phyloP scores from a whole-genome alignment of 23 red algal genomes.

The Cyanidioschyzon merolae region DNA sequence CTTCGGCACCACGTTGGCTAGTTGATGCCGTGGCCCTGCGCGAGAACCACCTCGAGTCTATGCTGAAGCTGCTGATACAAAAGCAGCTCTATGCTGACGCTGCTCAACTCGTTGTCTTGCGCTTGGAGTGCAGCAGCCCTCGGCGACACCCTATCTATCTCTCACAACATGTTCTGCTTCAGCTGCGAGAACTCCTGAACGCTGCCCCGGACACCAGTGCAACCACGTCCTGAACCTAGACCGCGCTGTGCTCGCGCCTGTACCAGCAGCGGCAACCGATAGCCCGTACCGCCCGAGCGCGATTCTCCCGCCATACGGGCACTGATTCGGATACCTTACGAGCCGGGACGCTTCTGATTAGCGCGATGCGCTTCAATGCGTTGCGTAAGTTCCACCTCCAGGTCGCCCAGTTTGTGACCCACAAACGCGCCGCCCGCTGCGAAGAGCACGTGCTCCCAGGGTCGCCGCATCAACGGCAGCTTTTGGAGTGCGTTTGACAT shows the following conservation, averaged over 20 bases:
- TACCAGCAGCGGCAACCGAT: no score
- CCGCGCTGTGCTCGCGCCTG: no score
- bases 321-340: no score
- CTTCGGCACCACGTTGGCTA: not conserved
- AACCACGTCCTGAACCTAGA: no score
- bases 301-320: no score
- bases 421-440: not conserved
- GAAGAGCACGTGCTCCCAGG: slow-evolving; percentile 14
- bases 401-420: not conserved
- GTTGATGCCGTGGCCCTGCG: not conserved
- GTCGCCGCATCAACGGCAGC: slow-evolving; percentile 13
- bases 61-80: not conserved
- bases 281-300: no score
- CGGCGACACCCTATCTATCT: not conserved
- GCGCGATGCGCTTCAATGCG: not conserved
- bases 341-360: not conserved
- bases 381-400: not conserved
- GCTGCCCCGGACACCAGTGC: no score
- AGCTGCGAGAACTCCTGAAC: not conserved
- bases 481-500: slow-evolving; percentile 15
- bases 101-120: not conserved
- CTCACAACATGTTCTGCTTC: not conserved
- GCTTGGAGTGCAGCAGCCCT: not conserved
- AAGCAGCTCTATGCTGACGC: not conserved
- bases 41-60: not conserved